Conservation (phyloP, 306 rosid species). For the Begonia peltatifolia region DNA sequence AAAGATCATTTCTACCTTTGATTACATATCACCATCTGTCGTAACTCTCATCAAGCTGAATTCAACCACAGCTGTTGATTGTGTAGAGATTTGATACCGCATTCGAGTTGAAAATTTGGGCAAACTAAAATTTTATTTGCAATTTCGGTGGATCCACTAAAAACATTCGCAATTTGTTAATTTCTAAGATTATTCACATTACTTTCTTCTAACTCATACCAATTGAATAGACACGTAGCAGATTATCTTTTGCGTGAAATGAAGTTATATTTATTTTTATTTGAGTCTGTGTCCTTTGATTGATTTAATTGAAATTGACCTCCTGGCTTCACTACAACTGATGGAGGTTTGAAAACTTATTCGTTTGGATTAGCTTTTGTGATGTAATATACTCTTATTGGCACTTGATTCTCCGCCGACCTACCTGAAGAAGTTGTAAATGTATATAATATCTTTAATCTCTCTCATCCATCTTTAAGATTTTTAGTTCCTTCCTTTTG, state of each 20-base stretch:
- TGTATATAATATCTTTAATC: not conserved
- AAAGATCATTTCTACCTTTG: not conserved
- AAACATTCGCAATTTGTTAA: too few species aligned
- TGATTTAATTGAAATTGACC: not conserved
- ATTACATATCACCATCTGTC: too few species aligned
- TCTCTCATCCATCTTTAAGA: constrained; percentile 8
- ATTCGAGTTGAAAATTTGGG: too few species aligned
- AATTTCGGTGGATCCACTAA: too few species aligned
- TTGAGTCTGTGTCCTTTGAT: not conserved
- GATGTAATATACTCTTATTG: not conserved
- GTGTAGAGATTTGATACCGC: too few species aligned
- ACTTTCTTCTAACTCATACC: too few species aligned
- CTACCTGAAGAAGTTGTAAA: too few species aligned
- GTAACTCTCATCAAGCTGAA: not conserved
- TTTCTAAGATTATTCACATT: too few species aligned
- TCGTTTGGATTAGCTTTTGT: not conserved
- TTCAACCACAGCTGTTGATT: not conserved
- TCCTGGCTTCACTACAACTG: not conserved
- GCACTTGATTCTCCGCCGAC: not conserved
- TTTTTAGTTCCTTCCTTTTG: constrained; percentile 17
- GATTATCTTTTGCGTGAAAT: too few species aligned
- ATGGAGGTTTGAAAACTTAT: not conserved
- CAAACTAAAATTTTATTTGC: too few species aligned
- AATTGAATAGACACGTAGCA: too few species aligned
- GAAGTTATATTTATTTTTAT: too few species aligned